These are phyloP conservation scores for Rhynchospora pubera DNA, from an alignment of 176 grass and related monocot species.

Conservation along the genomic window DNA sequence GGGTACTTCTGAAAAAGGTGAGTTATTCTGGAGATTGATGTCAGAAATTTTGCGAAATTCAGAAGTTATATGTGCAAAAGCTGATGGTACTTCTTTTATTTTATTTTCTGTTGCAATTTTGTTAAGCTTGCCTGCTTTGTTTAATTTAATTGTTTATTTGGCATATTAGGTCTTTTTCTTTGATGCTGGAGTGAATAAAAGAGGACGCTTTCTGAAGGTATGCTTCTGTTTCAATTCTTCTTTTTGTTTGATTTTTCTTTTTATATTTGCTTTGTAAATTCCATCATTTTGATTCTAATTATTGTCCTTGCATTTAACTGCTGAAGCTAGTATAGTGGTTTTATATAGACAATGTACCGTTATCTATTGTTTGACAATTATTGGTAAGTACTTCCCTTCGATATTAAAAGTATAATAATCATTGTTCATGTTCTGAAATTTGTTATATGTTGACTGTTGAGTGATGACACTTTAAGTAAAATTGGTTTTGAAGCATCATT, in stretches of 20 bases:
- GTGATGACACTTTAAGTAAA: background rate
- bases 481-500: background rate
- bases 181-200: slow-evolving; percentile 95
- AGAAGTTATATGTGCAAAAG: background rate
- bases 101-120: background rate
- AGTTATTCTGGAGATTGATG: background rate
- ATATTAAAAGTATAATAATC: background rate
- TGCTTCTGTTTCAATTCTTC: background rate
- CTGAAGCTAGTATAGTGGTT: background rate
- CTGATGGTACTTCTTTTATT: background rate
- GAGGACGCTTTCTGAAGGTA: slow-evolving; percentile 94
- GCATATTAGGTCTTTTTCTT: slow-evolving; percentile 79
- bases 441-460: background rate
- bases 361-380: background rate
- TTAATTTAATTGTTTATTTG: slow-evolving; percentile 14
- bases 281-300: background rate
- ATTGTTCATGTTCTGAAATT: slow-evolving; percentile 9
- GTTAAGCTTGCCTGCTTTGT: background rate
- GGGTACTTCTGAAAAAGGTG: background rate
- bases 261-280: background rate
- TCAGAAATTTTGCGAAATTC: slow-evolving; percentile 1
- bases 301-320: background rate
- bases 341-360: background rate
- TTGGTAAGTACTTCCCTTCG: background rate
- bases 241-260: background rate